Percentiles rank a stretch among this genome's conserved stretches.
phyloP scores from a whole-genome alignment of 495 filamentous ascomycete species.

The Pyrenula aspistea region DNA sequence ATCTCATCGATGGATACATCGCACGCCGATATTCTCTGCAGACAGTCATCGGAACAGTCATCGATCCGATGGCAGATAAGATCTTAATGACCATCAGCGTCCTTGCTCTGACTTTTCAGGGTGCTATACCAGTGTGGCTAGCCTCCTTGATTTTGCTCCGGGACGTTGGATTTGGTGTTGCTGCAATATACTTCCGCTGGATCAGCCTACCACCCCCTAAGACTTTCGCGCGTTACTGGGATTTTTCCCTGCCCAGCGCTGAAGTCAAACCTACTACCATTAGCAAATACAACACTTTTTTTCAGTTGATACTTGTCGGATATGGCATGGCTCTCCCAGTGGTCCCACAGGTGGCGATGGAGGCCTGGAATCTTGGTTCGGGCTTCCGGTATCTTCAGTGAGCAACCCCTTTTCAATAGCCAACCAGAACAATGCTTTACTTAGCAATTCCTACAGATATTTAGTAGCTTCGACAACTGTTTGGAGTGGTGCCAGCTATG shows the following conservation, averaged over 20 bases:
- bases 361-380: slow-evolving; percentile 35
- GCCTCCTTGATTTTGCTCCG: slow-evolving; percentile 81
- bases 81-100: slow-evolving; percentile 86
- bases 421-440: background rate
- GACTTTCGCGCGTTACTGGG: slow-evolving; percentile 91
- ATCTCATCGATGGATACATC: slow-evolving; percentile 85
- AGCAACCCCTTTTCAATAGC: slow-evolving; percentile 24
- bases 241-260: slow-evolving; percentile 83
- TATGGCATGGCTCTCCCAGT: slow-evolving; percentile 64
- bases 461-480: slow-evolving; percentile 70
- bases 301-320: slow-evolving; percentile 71
- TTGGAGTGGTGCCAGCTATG: slow-evolving; percentile 75
- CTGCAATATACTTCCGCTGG: slow-evolving; percentile 90
- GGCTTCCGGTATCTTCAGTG: slow-evolving; percentile 60
- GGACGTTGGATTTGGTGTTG: slow-evolving; percentile 74
- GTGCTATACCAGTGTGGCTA: slow-evolving; percentile 54
- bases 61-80: slow-evolving; percentile 97
- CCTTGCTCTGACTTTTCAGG: slow-evolving; percentile 58
- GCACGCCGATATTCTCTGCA: slow-evolving; percentile 75
- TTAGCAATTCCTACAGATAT: slow-evolving; percentile 29
- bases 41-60: slow-evolving; percentile 91
- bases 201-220: slow-evolving; percentile 87
- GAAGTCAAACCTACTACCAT: slow-evolving; percentile 87
- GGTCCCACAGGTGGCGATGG: slow-evolving; percentile 30
- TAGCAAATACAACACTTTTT: slow-evolving; percentile 77